Evolutionary conservation across 139 green algal species (phyloP).

Genomic region (Chlamydomonas eustigma): DNA sequence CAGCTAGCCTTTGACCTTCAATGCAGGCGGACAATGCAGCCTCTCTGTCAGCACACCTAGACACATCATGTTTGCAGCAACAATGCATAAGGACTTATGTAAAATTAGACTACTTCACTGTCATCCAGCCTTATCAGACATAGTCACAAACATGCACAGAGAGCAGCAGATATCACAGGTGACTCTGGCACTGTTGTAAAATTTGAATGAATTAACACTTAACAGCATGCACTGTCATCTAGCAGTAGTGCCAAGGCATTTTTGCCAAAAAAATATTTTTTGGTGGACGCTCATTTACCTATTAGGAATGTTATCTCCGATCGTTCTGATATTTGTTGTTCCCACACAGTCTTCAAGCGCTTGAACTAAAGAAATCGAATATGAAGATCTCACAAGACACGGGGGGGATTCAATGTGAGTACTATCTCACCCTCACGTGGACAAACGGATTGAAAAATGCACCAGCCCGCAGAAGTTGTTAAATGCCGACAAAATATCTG

Average conservation of each 20-base stretch:
- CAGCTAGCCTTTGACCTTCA: conserved; percentile 25
- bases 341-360: conserved; percentile 51
- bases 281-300: background rate
- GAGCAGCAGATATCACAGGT: background rate
- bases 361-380: conserved; percentile 25
- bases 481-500: conserved; percentile 41
- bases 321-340: conserved; percentile 27
- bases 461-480: conserved; percentile 38
- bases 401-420: background rate
- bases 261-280: background rate
- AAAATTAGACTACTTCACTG: no score
- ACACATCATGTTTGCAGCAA: background rate
- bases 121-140: no score
- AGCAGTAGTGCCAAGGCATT: no score
- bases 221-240: background rate
- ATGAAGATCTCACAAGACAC: background rate
- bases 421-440: conserved; percentile 31
- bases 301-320: background rate
- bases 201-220: conserved; percentile 13
- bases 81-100: background rate
- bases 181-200: background rate
- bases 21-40: conserved; percentile 42
- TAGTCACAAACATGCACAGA: no score
- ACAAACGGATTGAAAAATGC: conserved; percentile 39
- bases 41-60: conserved; percentile 17